A percentile compares a stretch with the other conserved stretches of the same genome.
phyloP scores from a whole-genome alignment of 2,329 filamentous ascomycete genomes.

The Colletotrichum chrysophilum region DNA sequence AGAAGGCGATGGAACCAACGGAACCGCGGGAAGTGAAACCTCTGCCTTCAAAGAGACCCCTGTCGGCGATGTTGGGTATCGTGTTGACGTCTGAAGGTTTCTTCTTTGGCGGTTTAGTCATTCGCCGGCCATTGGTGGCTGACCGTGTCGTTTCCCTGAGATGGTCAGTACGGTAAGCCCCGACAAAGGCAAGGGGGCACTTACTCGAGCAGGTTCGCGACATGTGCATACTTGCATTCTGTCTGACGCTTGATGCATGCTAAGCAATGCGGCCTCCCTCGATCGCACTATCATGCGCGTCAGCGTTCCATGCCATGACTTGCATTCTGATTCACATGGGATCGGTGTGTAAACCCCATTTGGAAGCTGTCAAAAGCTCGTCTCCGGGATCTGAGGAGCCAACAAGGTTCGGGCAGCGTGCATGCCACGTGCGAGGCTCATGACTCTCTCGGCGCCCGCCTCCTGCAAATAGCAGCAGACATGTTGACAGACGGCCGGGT shows the following conservation, averaged over 20 bases:
- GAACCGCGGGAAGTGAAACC: slow-evolving; percentile 52
- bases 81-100: slow-evolving; percentile 44
- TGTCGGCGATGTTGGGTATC: slow-evolving; percentile 62
- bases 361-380: neutral
- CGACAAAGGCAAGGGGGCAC: slow-evolving; percentile 30
- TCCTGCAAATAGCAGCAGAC: neutral
- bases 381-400: neutral
- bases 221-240: slow-evolving; percentile 75
- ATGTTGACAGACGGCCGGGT: neutral
- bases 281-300: slow-evolving; percentile 65
- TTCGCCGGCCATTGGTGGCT: slow-evolving; percentile 56
- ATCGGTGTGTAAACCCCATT: neutral
- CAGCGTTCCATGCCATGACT: neutral
- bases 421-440: neutral
- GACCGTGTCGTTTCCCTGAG: slow-evolving; percentile 62
- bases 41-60: slow-evolving; percentile 51
- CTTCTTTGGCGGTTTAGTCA: slow-evolving; percentile 64
- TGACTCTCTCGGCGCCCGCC: neutral
- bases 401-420: neutral
- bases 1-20: slow-evolving; percentile 35
- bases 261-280: slow-evolving; percentile 71
- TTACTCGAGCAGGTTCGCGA: slow-evolving; percentile 79
- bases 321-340: neutral
- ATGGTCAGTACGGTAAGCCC: neutral
- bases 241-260: slow-evolving; percentile 79